Evolutionary conservation across 2,329 filamentous ascomycete species (phyloP).

Genomic region (Sclerotinia trifoliorum): DNA sequence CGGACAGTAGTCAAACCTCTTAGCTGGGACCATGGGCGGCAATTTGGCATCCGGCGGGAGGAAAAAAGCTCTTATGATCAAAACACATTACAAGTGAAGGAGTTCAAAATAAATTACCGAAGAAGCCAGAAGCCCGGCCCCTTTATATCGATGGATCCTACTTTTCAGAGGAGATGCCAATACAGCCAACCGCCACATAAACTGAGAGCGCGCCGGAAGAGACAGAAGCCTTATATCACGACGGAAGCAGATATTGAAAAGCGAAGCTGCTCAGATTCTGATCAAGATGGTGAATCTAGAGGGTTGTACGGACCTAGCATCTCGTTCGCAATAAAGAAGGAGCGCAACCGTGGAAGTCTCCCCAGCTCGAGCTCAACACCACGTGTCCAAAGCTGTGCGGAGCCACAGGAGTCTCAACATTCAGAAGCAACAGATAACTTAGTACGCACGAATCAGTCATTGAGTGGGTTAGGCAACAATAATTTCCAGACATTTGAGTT

Average conservation of each 20-base stretch:
- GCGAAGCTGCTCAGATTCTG: neutral
- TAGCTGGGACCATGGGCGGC: neutral
- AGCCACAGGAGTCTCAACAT: neutral
- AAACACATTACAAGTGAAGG: neutral
- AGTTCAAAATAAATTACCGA: neutral
- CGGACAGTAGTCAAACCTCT: too few relatives aligned
- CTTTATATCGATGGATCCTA: neutral
- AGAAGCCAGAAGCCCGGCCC: neutral
- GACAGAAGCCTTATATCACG: neutral
- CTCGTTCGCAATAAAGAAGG: neutral
- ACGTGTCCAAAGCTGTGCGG: neutral
- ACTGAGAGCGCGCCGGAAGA: neutral
- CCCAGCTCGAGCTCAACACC: neutral
- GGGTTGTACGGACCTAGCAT: neutral
- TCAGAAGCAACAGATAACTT: neutral
- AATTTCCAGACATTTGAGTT: neutral
- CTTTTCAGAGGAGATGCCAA: neutral
- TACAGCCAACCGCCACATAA: neutral
- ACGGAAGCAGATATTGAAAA: neutral
- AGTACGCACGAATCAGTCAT: too few relatives aligned
- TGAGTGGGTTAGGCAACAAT: too few relatives aligned
- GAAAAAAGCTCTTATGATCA: neutral
- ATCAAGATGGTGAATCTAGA: neutral
- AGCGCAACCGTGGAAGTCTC: neutral
- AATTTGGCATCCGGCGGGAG: slow-evolving; percentile 3